A percentile compares a stretch with the other conserved stretches of the same genome.
Evolutionary conservation across 306 rosid species (phyloP).

Genomic region (Fragaria ananassa): DNA sequence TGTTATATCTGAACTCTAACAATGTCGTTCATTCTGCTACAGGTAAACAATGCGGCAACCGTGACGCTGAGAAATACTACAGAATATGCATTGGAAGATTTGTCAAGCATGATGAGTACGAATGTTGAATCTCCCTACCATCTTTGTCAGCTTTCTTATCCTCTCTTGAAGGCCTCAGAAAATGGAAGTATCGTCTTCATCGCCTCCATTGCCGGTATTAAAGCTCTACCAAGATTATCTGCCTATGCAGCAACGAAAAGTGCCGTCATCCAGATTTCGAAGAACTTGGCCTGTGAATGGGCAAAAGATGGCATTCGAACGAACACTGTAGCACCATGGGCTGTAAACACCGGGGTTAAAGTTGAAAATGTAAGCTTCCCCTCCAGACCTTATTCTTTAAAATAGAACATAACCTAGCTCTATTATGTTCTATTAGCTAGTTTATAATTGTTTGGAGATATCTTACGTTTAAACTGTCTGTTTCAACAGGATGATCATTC

Average conservation of each 20-base stretch:
- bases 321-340: constrained; percentile 56
- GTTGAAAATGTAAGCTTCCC: not conserved
- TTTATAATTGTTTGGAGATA: not conserved
- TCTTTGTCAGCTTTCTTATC: constrained; percentile 41
- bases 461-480: not conserved
- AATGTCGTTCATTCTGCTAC: too few relatives aligned
- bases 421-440: too few relatives aligned
- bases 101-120: constrained; percentile 24
- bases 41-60: constrained; percentile 36
- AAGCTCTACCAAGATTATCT: constrained; percentile 33
- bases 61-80: constrained; percentile 7
- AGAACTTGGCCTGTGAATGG: constrained; percentile 67
- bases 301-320: constrained; percentile 57
- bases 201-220: constrained; percentile 44
- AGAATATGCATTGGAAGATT: constrained; percentile 25
- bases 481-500: not conserved
- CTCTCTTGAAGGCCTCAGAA: constrained; percentile 45
- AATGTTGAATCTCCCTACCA: constrained; percentile 39
- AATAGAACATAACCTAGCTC: not conserved
- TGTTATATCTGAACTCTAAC: too few relatives aligned
- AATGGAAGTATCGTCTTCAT: constrained; percentile 41
- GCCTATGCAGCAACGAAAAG: constrained; percentile 64
- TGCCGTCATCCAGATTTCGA: constrained; percentile 57
- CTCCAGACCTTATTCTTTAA: too few relatives aligned
- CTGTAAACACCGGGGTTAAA: constrained; percentile 19